Conservation (phyloP, 2,329 filamentous ascomycete species). For the Colletotrichum agaves region DNA sequence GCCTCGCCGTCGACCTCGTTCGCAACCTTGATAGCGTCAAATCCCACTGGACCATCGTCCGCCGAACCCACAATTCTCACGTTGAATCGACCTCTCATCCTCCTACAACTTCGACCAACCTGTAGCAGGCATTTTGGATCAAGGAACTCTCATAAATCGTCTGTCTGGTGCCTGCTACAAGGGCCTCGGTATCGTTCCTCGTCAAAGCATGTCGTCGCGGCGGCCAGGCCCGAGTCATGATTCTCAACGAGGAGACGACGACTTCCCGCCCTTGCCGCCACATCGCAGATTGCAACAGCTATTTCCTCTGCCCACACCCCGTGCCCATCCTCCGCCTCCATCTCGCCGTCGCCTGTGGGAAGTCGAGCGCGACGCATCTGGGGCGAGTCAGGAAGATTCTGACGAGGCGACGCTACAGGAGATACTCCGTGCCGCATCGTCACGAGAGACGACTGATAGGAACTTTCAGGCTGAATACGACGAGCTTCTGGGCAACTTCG, state of each 20-base stretch:
- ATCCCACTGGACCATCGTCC: conserved; percentile 3
- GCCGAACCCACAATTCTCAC: conserved; percentile 23
- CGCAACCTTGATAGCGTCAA: not conserved
- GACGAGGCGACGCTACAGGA: conserved; percentile 11
- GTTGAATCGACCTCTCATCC: conserved; percentile 2
- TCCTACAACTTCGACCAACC: not conserved
- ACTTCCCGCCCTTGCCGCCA: conserved; percentile 42
- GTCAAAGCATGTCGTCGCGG: conserved; percentile 38
- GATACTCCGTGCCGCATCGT: conserved; percentile 8
- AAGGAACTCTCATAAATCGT: not conserved
- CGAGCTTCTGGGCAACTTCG: conserved; percentile 33
- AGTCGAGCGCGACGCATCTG: conserved; percentile 15
- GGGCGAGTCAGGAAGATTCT: not conserved
- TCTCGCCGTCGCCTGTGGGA: conserved; percentile 26
- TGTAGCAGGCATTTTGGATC: not conserved
- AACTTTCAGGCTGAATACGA: conserved; percentile 38
- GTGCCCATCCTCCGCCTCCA: conserved; percentile 14
- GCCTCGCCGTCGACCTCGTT: not conserved
- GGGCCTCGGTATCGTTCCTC: conserved; percentile 35
- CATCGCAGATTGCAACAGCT: conserved; percentile 47
- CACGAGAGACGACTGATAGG: conserved; percentile 33
- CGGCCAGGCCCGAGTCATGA: conserved; percentile 38
- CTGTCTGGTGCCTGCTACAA: conserved; percentile 16
- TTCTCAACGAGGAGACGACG: conserved; percentile 46
- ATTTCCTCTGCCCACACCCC: conserved; percentile 36